A percentile compares a stretch with the other conserved stretches of the same genome.
Evolutionary conservation across 2,329 filamentous ascomycete genomes (phyloP).

Genomic region (Tympanopsis confertula): DNA sequence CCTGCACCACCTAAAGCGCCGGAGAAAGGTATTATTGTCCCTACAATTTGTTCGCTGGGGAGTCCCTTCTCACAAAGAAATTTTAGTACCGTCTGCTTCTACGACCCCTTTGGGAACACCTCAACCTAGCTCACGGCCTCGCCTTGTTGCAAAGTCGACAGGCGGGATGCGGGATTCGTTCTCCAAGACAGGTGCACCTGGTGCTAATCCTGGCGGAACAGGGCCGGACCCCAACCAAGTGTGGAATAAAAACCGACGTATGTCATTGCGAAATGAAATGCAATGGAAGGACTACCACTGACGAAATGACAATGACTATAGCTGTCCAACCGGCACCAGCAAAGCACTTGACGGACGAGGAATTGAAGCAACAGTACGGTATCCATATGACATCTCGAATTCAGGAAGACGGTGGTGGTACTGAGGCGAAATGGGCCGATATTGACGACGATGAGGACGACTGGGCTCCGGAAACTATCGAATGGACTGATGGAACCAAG

Average conservation of each 20-base stretch:
- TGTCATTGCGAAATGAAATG: conserved; percentile 23
- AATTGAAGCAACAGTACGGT: conserved; percentile 67
- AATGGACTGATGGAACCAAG: conserved; percentile 82
- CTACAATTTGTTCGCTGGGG: too few relatives aligned
- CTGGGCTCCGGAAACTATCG: conserved; percentile 74
- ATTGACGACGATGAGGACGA: conserved; percentile 83
- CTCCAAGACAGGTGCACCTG: not conserved
- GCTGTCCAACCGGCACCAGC: conserved; percentile 56
- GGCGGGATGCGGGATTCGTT: conserved; percentile 39
- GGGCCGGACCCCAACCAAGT: conserved; percentile 60
- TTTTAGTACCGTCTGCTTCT: not conserved
- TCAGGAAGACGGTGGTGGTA: conserved; percentile 61
- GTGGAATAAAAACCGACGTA: conserved; percentile 84
- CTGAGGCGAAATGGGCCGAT: conserved; percentile 78
- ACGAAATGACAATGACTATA: conserved; percentile 20
- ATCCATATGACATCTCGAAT: conserved; percentile 75
- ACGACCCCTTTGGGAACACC: conserved; percentile 22
- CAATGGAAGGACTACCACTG: conserved; percentile 2
- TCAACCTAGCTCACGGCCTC: conserved; percentile 40
- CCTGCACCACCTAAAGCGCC: conserved; percentile 31
- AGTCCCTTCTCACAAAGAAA: conserved; percentile 1
- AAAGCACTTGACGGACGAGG: conserved; percentile 77
- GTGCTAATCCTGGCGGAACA: not conserved
- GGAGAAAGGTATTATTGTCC: conserved; percentile 35
- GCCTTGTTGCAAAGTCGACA: conserved; percentile 66